Conservation (phyloP, 129 eudicot genomes). For the Logfia minima region DNA sequence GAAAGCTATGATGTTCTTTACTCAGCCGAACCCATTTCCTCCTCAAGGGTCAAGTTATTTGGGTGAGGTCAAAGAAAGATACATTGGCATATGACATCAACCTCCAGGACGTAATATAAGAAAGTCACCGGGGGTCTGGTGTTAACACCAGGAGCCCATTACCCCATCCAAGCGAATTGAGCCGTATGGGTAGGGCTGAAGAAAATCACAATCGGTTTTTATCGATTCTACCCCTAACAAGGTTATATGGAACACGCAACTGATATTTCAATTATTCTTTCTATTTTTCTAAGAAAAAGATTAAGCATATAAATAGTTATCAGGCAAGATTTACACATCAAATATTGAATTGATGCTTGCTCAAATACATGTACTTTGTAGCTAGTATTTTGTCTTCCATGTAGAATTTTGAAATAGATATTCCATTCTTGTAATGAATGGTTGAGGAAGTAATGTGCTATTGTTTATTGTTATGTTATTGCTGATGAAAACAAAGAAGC, state of each 20-base stretch:
- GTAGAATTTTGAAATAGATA: neutral
- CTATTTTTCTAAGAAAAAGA: neutral
- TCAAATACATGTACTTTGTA: neutral
- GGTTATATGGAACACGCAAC: neutral
- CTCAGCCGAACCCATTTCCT: neutral
- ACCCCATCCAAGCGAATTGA: neutral
- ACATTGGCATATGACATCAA: neutral
- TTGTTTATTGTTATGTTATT: neutral
- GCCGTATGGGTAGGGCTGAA: neutral
- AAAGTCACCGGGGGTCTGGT: neutral
- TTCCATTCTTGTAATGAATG: neutral
- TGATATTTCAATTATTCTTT: neutral
- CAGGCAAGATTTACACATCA: neutral
- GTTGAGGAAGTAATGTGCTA: neutral
- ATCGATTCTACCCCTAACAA: neutral
- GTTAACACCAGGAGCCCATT: neutral
- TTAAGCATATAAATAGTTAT: neutral
- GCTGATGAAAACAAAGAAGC: neutral
- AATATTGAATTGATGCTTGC: neutral
- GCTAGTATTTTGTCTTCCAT: neutral
- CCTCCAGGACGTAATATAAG: neutral
- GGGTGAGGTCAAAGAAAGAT: neutral
- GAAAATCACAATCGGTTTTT: neutral
- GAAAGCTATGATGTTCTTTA: neutral
- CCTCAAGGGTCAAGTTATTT: neutral